These are phyloP conservation scores for Triglochin maritima DNA, from an alignment of 106 monocot genomes.

Conservation along the genomic window DNA sequence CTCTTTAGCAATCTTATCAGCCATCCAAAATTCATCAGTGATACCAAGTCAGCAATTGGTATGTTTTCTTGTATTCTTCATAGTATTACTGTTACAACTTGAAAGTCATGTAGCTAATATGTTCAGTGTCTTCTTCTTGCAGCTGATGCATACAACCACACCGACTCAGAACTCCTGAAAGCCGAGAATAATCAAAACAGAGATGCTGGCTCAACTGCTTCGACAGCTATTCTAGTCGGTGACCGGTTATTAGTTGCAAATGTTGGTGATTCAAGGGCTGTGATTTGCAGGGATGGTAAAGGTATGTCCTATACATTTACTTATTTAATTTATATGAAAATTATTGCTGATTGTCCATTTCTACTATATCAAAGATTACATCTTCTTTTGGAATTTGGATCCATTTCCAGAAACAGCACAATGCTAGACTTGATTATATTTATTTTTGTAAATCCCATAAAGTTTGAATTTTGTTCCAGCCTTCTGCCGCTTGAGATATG, in stretches of 20 bases:
- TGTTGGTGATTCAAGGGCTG: slow-evolving; percentile 27
- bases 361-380: not conserved
- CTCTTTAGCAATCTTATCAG: slow-evolving; percentile 28
- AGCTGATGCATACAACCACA: slow-evolving; percentile 27
- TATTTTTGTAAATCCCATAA: no score
- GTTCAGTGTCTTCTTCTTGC: not conserved
- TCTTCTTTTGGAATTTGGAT: not conserved
- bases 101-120: no score
- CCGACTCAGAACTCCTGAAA: slow-evolving; percentile 23
- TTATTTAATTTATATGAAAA: not conserved
- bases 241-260: slow-evolving; percentile 25
- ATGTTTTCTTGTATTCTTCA: no score
- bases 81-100: no score
- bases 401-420: no score
- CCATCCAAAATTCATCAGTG: slow-evolving; percentile 22
- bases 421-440: no score
- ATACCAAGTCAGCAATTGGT: slow-evolving; percentile 22
- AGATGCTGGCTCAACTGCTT: slow-evolving; percentile 30
- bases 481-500: no score
- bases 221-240: slow-evolving; percentile 26
- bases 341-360: not conserved
- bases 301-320: not conserved
- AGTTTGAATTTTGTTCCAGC: no score
- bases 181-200: slow-evolving; percentile 17
- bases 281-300: slow-evolving; percentile 21